phyloP scores from a whole-genome alignment of 2,329 filamentous ascomycete genomes.

The Neofusicoccum umdonicola region DNA sequence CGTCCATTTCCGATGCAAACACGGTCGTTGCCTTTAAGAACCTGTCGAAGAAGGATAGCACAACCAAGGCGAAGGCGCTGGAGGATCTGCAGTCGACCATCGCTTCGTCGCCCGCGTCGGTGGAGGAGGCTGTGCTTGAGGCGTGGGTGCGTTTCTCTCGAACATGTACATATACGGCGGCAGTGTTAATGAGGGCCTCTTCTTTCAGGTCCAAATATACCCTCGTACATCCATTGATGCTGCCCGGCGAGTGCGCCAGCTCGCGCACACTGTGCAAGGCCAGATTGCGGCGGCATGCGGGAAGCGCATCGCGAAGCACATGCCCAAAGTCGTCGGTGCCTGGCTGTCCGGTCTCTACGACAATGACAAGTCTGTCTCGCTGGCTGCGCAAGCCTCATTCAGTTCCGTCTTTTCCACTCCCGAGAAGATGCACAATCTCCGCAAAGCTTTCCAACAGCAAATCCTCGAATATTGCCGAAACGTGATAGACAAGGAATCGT shows the following conservation, averaged over 20 bases:
- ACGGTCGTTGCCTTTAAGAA: constrained; percentile 91
- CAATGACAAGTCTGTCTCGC: constrained; percentile 71
- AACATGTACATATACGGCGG: constrained; percentile 31
- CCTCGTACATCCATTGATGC: constrained; percentile 88
- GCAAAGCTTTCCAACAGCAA: constrained; percentile 75
- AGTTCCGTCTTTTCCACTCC: constrained; percentile 72
- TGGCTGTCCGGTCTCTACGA: constrained; percentile 92
- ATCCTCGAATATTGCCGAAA: constrained; percentile 81
- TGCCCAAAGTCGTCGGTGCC: constrained; percentile 76
- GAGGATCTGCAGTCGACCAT: constrained; percentile 75
- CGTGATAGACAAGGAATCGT: constrained; percentile 73
- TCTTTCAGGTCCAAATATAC: constrained; percentile 73
- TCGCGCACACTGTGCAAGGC: constrained; percentile 74
- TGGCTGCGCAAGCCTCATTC: constrained; percentile 75
- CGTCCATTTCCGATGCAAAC: constrained; percentile 73
- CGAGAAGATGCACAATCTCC: constrained; percentile 75
- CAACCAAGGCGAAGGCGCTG: constrained; percentile 84
- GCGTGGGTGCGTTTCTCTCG: constrained; percentile 68
- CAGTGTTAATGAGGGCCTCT: constrained; percentile 34
- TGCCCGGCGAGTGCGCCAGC: constrained; percentile 80
- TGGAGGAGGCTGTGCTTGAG: constrained; percentile 80
- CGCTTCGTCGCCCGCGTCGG: constrained; percentile 57
- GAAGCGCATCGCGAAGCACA: constrained; percentile 77
- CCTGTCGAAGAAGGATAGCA: constrained; percentile 86
- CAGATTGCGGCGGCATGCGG: constrained; percentile 58